phyloP scores from a whole-genome alignment of 108 stramenopile genomes.

The Parietichytrium sp. region DNA sequence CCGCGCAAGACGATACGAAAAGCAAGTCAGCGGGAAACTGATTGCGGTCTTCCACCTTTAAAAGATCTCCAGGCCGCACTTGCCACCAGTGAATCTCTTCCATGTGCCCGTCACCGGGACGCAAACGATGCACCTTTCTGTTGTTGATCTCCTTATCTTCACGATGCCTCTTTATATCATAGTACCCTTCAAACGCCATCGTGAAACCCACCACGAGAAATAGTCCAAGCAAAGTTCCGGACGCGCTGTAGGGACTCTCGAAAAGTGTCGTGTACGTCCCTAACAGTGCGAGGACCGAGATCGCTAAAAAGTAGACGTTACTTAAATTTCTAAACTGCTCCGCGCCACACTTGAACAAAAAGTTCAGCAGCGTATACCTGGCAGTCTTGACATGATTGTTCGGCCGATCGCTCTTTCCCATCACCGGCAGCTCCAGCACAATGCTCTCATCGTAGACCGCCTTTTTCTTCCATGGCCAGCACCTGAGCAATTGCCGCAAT shows the following conservation, averaged over 20 bases:
- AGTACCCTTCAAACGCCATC: constrained; percentile 81
- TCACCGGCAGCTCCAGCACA: no score
- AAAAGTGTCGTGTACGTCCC: constrained; percentile 77
- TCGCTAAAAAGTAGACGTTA: constrained; percentile 92
- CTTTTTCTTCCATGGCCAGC: no score
- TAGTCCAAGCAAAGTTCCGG: constrained; percentile 90
- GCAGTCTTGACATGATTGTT: constrained; percentile 1
- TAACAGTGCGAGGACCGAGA: constrained; percentile 84
- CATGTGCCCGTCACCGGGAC: constrained; percentile 2
- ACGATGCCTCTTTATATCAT: constrained; percentile 82
- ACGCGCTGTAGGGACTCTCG: constrained; percentile 81
- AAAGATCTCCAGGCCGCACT: constrained; percentile 81
- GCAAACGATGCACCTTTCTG: not conserved
- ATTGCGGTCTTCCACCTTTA: constrained; percentile 81
- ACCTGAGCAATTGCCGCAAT: no score
- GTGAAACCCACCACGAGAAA: constrained; percentile 78
- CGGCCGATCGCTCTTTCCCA: not conserved
- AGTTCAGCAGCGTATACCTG: constrained; percentile 55
- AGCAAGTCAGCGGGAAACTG: constrained; percentile 91
- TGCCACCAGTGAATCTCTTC: constrained; percentile 49
- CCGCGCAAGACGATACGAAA: constrained; percentile 76
- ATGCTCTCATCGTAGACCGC: no score
- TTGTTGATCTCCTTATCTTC: constrained; percentile 79
- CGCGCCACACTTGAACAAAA: constrained; percentile 54
- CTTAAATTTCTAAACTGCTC: constrained; percentile 62